phyloP scores from a whole-genome alignment of 2,329 filamentous ascomycete genomes.

The Cladosporium cucumerinum region DNA sequence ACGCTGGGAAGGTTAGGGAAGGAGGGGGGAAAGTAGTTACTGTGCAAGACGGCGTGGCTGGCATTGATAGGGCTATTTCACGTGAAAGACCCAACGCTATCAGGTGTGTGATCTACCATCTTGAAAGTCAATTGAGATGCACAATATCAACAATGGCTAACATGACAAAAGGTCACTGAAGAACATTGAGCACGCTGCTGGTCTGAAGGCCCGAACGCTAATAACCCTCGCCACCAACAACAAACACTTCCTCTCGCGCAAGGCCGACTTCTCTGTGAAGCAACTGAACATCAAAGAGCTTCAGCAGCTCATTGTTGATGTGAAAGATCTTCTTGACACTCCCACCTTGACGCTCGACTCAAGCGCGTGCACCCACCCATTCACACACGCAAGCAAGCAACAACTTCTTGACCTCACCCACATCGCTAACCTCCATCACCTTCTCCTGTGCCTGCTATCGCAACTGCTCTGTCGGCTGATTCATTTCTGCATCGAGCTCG shows the following conservation, averaged over 20 bases:
- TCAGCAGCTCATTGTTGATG: constrained; percentile 28
- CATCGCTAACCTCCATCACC: constrained; percentile 44
- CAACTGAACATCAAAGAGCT: constrained; percentile 32
- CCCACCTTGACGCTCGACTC: constrained; percentile 23
- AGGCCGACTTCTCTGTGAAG: constrained; percentile 30
- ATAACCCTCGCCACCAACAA: constrained; percentile 33
- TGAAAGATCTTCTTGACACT: constrained; percentile 34
- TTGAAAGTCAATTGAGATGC: background rate
- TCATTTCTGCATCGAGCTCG: constrained; percentile 18
- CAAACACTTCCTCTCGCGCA: constrained; percentile 37
- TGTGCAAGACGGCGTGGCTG: background rate
- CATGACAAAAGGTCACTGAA: constrained; percentile 17
- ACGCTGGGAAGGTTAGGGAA: background rate
- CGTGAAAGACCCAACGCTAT: background rate
- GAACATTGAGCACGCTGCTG: constrained; percentile 15
- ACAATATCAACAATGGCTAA: constrained; percentile 8
- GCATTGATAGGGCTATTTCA: background rate
- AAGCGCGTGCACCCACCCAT: background rate
- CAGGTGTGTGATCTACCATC: background rate
- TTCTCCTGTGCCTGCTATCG: constrained; percentile 39
- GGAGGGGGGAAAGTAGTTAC: background rate
- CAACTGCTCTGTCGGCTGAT: constrained; percentile 30
- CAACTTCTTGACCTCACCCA: constrained; percentile 32
- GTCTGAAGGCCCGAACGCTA: constrained; percentile 26
- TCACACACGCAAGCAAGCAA: constrained; percentile 24